A percentile compares a stretch with the other conserved stretches of the same genome.
Conservation (phyloP, 768 basidiomycete species). For the Termitomyces sp. region DNA sequence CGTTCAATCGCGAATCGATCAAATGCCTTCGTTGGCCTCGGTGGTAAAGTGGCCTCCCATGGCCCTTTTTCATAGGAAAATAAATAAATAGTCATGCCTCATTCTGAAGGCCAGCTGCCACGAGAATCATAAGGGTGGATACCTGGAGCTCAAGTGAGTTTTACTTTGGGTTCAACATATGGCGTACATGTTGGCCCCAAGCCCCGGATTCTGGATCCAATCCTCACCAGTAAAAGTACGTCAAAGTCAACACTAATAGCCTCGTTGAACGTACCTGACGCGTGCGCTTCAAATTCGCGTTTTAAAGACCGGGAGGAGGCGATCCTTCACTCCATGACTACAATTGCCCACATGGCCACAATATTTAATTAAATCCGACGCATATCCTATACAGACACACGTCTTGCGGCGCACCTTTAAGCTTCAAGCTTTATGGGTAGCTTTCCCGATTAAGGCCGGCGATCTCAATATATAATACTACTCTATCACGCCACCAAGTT, state of each 20-base stretch:
- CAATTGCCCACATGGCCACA: background rate
- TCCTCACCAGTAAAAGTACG: background rate
- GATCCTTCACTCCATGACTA: background rate
- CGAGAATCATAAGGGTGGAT: background rate
- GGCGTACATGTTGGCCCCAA: background rate
- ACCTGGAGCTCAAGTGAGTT: background rate
- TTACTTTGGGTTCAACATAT: background rate
- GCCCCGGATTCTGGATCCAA: background rate
- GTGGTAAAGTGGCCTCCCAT: background rate
- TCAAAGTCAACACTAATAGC: background rate
- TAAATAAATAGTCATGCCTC: too few relatives aligned
- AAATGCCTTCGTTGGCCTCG: background rate
- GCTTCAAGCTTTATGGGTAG: background rate
- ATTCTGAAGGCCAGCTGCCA: background rate
- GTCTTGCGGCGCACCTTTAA: slow-evolving; percentile 2
- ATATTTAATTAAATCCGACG: background rate
- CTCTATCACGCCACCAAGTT: slow-evolving; percentile 10
- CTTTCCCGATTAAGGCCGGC: slow-evolving; percentile 9
- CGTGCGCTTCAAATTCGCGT: background rate
- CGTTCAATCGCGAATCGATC: background rate
- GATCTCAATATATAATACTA: slow-evolving; percentile 8
- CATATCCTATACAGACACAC: slow-evolving; percentile 1
- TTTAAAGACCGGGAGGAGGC: slow-evolving; percentile 1
- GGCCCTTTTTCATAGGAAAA: background rate
- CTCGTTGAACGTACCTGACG: background rate